Base-by-base conservation (phyloP, 2,329 filamentous ascomycete species). In the Cercospora nicotianae region DNA sequence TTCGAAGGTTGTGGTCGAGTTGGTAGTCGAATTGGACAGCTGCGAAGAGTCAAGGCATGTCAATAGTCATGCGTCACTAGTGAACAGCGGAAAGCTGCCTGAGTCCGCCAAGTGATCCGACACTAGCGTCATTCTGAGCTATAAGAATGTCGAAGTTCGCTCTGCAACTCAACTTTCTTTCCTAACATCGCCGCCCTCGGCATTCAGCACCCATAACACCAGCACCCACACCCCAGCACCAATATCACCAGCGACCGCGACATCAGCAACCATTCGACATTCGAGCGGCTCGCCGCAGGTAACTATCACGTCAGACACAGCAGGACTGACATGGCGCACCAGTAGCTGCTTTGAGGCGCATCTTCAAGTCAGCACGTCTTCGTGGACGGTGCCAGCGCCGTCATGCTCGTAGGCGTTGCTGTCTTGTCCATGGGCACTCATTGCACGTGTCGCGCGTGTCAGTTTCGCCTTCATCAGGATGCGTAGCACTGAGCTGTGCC, bases 371-470 rank as follows among this genome's bases (percentile, higher is more conserved):
- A 18, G 55, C 55, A 33, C 55, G 55, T 58, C 18, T 20, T 3
- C 3, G 26, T 20, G 13, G 55, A 10, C 30, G 28, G 26, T n/a
- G 33, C 13, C 36, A 42, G 36, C 36, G 36, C 16, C 36, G 36
- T 42, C 36, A 9, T 42, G 36, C 36, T 8, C 36, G 6, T 9
- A 23, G 4, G 9, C 30, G 12, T 33, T 33, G 28, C 28, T 58
- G 26, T 33, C 16, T 58, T 20, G 55, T 53, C 48, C 48, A 33
- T 26, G 55, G 23, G 26, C n/a, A 58, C 55, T 58, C 28, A 8
- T 58, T 33, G 55, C 30, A 58, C 55, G 28, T 58, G 55, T 20
- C 55, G 55, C 55, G 55, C 55, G 55, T 58, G 55, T 33, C 55
- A 33, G 5, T 8, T 33, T 58, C 30, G 28, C 55, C 55, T n/a